Evolutionary conservation across 441 rosid genomes (phyloP), one percentile per base, ranked within the genome.

Genomic region (Isatis lusitanica): DNA sequence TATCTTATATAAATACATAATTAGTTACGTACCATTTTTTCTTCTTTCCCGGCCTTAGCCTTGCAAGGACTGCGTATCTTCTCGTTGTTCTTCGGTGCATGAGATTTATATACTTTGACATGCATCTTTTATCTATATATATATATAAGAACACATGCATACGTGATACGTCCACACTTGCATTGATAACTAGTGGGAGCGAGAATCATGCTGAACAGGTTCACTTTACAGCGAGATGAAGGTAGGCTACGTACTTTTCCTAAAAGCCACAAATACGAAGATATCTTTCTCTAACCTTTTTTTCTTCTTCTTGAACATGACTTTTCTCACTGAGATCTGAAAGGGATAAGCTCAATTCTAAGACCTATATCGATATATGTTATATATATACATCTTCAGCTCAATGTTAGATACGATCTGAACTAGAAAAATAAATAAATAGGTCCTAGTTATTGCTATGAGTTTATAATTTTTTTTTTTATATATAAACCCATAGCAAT

Each of bases 211-310:
- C 53, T 7, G 6, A 55, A 68, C 17, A 68, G 15, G 18, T 42
- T 68, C 53, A 68, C 63, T 68, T 55, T 68, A 68, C 72, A 68
- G 72, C 42, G 28, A 33, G 30, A n/a, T 21, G 17, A 51, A 66
- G 36, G 35, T 24, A 35, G 42, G 28, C 63, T 40, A 68, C n/a
- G n/a, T n/a, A n/a, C 63, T 55, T 68, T 68, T 53, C 15, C 43
- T 28, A 12, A 68, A 16, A 68, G 62, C 63, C 52, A 16, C 43
- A 15, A 68, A 35, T 53, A 66, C 48, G 1, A 36, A 12, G 3
- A 21, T 17, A 18, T 21, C 7, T 38, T 17, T 30, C 24, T 4
- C 9, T 3, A 7, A n/a, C 46, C 15, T 43, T 4, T 47, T 63
- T 48, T 47, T 33, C 7, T 28, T 39, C 13, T 44, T 30, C 69